Evolutionary conservation across 768 basidiomycete genomes (phyloP), one percentile per base, ranked within the genome.

Genomic region (Rhodotorula sphaerocarpa): DNA sequence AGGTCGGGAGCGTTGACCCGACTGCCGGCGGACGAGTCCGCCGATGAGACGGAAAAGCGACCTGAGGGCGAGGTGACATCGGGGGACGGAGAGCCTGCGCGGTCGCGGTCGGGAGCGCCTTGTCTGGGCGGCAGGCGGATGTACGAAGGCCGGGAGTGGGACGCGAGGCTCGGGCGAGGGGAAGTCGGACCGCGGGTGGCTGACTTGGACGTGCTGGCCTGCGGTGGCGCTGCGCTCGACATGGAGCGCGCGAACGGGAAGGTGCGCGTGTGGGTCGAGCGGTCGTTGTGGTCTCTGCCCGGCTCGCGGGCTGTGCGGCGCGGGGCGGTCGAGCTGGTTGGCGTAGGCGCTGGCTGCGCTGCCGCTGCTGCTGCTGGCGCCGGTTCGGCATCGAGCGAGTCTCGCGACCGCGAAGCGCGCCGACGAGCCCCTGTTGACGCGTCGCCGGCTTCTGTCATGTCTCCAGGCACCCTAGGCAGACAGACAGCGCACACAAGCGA

Each of bases 1-100:
- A 64, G 63, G 50, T 65, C 63, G 23, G 57, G 57, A 7, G 48
- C 58, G 48, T 31, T 36, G 5, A 52, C 25, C 41, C 63, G 58
- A 28, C 54, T 51, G 10, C 30, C 18, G n/a, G n/a, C n/a, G 11
- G 43, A 16, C 34, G 53, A 55, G 12, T 65, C 63, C 2, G 55
- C 58, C 28, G 58, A 59, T 18, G 58, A 59, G 43, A 56, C 54
- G 0, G 63, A 55, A 6, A 44, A n/a, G 10, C 39, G 50, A 7
- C 48, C 61, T 2, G 39, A 20, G 14, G 61, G 61, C 27, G 61
- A 62, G 7, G 27, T 12, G 28, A 57, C 43, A 18, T 57, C 61
- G 27, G 41, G 61, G 5, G 50, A 23, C 11, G 50, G 50, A 7
- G 7, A 51, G n/a, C n/a, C n/a, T n/a, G n/a, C n/a, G n/a, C 23